Evolutionary conservation across 768 basidiomycete genomes (phyloP).

Genomic region (Suillus ampliporus): DNA sequence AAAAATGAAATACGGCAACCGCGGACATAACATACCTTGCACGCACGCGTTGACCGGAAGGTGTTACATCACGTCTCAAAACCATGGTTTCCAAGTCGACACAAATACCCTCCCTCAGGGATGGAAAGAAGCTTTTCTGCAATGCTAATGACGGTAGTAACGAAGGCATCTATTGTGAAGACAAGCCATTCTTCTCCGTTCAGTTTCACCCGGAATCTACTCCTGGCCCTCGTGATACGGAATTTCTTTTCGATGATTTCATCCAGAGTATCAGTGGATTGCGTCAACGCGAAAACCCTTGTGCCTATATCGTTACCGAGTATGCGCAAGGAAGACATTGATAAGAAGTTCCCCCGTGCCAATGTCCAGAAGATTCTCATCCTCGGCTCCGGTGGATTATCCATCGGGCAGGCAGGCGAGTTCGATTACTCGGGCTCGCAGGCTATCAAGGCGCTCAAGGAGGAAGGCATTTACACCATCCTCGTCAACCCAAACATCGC

Average conservation of each 20-base stretch:
- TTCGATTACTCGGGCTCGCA: conserved; percentile 99
- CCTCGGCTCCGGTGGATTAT: conserved; percentile 95
- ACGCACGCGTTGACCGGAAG: conserved; percentile 91
- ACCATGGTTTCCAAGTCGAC: conserved; percentile 98
- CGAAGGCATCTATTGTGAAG: conserved; percentile 93
- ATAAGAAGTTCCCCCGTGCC: conserved; percentile 67
- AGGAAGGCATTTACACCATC: conserved; percentile 99
- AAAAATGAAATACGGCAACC: conserved; percentile 99
- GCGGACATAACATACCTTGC: conserved; percentile 98
- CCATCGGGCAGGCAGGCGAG: conserved; percentile 98
- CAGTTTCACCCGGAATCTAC: conserved; percentile 99
- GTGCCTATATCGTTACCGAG: conserved; percentile 73
- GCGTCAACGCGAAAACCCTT: conserved; percentile 58
- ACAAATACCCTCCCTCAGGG: conserved; percentile 73
- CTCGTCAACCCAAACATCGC: conserved; percentile 99
- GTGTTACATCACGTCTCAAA: conserved; percentile 99
- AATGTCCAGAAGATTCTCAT: conserved; percentile 94
- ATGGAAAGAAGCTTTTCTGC: conserved; percentile 93
- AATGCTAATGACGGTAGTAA: conserved; percentile 99
- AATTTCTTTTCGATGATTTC: conserved; percentile 99
- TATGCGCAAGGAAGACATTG: conserved; percentile 85
- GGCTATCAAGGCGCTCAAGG: conserved; percentile 98
- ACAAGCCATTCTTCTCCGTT: conserved; percentile 96
- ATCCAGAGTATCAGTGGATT: conserved; percentile 84
- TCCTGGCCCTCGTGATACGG: conserved; percentile 96